Base-by-base conservation (phyloP, 495 filamentous ascomycete species). In the Ramalina intermedia region DNA sequence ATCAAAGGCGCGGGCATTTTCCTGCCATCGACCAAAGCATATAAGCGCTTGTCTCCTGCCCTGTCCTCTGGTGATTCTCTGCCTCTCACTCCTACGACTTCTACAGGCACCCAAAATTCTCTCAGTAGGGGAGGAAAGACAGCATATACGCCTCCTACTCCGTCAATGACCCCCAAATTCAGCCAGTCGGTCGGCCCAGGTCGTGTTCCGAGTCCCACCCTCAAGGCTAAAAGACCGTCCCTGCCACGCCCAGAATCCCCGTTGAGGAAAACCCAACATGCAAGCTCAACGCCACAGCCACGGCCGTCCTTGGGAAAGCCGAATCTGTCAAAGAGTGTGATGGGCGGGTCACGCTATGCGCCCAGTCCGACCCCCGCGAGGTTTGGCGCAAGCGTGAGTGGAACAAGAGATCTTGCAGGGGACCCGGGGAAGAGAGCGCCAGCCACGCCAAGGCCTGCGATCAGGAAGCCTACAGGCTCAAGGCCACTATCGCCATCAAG, bases 1-100 rank as follows among this genome's bases (percentile, higher is more conserved):
- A 66, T 78, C 35, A 74, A 82, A 12, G 85, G 85, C 26, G 78
- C 90, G 6, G 91, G 91, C 27, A 96, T 99, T 58, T 99, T 99
- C 60, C 75, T 99, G 5, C 93, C 91, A 11, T 74, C 94, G 47
- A 82, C 83, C 64, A 90, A 90, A 62, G 82, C 82, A 39, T 73
- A 75, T 54, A 89, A 84, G 59, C 77, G 80, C 39, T 66, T 73
- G 49, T 81, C 76, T 53, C 77, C 70, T 39, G 71, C 68, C 47
- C 72, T 70, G 49, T 75, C 76, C 18, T 69, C 66, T 41, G 44
- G 13, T n/a, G 63, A 69, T 47, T 73, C 75, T n/a, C 76, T 73
- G 57, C 75, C 81, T 13, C 67, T 72, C 26, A 86, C 81, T 9
- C 86, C 87, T 9, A 77, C 77, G 1, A 82, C 79, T 5, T 71